phyloP scores from a whole-genome alignment of 495 filamentous ascomycete species.

The Penicillium chermesinum region DNA sequence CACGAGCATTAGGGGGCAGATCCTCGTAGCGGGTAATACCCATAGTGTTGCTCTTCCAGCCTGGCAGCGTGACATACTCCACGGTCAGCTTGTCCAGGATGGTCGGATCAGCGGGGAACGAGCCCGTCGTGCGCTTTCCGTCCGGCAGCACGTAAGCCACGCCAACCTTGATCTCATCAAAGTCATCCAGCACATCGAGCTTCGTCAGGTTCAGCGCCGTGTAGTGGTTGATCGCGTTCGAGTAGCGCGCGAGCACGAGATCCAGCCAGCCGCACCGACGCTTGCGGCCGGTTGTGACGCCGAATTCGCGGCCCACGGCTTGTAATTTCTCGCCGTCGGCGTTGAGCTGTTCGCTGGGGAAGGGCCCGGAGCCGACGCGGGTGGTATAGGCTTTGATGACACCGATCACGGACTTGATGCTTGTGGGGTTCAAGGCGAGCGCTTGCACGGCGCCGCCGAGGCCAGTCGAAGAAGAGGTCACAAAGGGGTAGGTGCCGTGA shows the following conservation, averaged over 20 bases:
- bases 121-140: constrained; percentile 47
- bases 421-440: constrained; percentile 45
- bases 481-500: constrained; percentile 79
- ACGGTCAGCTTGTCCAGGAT: constrained; percentile 52
- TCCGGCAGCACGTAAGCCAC: constrained; percentile 59
- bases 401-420: constrained; percentile 62
- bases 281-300: constrained; percentile 77
- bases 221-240: constrained; percentile 65
- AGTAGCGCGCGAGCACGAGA: constrained; percentile 79
- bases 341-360: constrained; percentile 77
- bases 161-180: constrained; percentile 74
- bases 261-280: constrained; percentile 90
- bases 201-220: constrained; percentile 80
- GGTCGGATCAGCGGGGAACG: constrained; percentile 68
- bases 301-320: constrained; percentile 59
- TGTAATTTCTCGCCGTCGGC: constrained; percentile 61
- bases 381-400: constrained; percentile 83
- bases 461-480: constrained; percentile 72
- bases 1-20: constrained; percentile 67
- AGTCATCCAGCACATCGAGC: constrained; percentile 80
- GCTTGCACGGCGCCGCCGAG: constrained; percentile 75
- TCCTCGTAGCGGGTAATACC: constrained; percentile 55
- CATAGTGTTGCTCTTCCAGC: constrained; percentile 72
- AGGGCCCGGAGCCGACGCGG: constrained; percentile 74
- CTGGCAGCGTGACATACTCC: constrained; percentile 69